Evolutionary conservation across 208 protist species (phyloP), one percentile per base, ranked within the genome.

Genomic region (Trichomonas vaginalis): DNA sequence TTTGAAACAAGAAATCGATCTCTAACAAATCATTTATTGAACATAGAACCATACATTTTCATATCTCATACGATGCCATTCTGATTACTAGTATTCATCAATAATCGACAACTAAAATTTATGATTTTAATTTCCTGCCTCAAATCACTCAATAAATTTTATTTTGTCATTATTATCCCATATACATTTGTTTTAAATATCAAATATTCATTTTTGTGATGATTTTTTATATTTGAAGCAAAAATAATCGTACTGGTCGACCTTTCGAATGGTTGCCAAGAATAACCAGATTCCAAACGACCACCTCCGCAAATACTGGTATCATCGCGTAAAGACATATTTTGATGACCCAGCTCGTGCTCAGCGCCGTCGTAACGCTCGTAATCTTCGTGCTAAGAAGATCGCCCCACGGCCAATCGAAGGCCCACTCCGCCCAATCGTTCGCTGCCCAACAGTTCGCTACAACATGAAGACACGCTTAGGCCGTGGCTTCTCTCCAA

Each of bases 401-500:
- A 46, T 97, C 37, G 97, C 97, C 87, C 97, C 97, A 79, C 97
- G 97, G 35, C 97, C 97, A 40, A 90, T 97, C 51, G 96, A 96
- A 49, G 96, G 96, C 35, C 40, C 95, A 56, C 96, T 98, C 17
- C 97, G 97, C 49, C 97, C 97, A n/a, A 95, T 97, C 39, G 97
- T 98, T 39, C 97, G 95, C 56, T 96, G 96, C 95, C 96, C 92
- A 49, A 98, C 97, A 61, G 48, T 96, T 40, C 96, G 96, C 61
- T 97, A 98, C 96, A 98, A 98, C 96, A 46, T 95, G 37, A 96
- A 97, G 56, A 80, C 96, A 39, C 70, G 97, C n/a, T 42, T 90
- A 47, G 97, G 97, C 40, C 97, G 97, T 96, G 97, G 97, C n/a
- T 98, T 98, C 96, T 97, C 97, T 80, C 80, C 97, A 62, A 96